Percentiles rank a stretch among this genome's conserved stretches.
These are phyloP conservation scores for Ophiostoma australiae DNA, from an alignment of 2,329 filamentous ascomycete species.

Conservation along the genomic window DNA sequence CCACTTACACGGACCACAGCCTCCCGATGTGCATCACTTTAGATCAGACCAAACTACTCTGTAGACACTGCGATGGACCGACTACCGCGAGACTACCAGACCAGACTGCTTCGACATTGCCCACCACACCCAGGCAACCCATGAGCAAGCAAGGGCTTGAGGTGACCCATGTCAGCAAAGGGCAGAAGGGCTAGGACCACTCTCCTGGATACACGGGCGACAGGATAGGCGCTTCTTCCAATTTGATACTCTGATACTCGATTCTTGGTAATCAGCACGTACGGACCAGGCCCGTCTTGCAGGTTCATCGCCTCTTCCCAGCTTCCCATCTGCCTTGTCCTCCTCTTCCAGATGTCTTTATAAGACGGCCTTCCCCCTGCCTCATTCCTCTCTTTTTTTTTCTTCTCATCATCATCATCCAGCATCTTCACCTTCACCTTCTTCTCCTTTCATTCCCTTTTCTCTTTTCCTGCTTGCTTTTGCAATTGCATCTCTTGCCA, in stretches of 20 bases:
- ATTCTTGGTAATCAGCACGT: background rate
- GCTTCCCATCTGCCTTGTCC: background rate
- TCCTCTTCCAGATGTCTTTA: conserved; percentile 14
- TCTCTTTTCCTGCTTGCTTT: conserved; percentile 7
- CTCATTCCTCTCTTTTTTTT: conserved; percentile 11
- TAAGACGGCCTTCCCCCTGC: conserved; percentile 19
- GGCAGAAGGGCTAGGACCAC: background rate
- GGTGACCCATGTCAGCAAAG: conserved; percentile 7
- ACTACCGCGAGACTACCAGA: background rate
- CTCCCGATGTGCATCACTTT: background rate
- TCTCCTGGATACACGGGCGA: background rate
- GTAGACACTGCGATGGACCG: background rate
- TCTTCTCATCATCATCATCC: conserved; percentile 21
- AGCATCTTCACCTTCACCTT: conserved; percentile 18
- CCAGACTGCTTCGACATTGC: background rate
- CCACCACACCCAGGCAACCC: background rate
- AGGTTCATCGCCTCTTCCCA: conserved; percentile 8
- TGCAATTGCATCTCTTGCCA: conserved; percentile 15
- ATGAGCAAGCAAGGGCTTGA: conserved; percentile 7
- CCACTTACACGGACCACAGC: conserved; percentile 3
- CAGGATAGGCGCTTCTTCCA: background rate
- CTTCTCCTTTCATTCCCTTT: background rate
- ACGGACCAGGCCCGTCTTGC: background rate
- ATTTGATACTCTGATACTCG: background rate
- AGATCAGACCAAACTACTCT: background rate